A percentile compares a stretch with the other conserved stretches of the same genome.
Conservation (phyloP, 257 asterid species). For the Ilex aquifolium region DNA sequence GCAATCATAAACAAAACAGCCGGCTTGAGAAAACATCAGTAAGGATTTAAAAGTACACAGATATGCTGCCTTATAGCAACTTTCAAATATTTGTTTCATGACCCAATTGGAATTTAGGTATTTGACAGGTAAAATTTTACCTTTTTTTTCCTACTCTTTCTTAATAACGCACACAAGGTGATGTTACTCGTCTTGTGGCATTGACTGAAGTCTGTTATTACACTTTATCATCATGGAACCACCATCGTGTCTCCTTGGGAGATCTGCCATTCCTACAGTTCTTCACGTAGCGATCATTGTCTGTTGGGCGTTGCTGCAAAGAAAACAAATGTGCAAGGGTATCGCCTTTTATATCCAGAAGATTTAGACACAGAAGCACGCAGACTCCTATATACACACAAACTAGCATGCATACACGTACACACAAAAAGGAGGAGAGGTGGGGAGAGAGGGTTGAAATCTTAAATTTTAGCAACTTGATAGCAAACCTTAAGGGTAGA, state of each 20-base stretch:
- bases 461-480: neutral
- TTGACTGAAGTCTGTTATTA: slow-evolving; percentile 23
- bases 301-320: slow-evolving; percentile 90
- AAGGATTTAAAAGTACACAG: too few species aligned
- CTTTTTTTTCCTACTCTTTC: slow-evolving; percentile 6
- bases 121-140: too few species aligned
- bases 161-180: slow-evolving; percentile 12
- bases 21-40: too few species aligned
- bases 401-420: neutral
- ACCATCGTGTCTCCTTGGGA: slow-evolving; percentile 99
- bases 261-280: slow-evolving; percentile 88
- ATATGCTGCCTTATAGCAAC: too few species aligned
- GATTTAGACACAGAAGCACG: too few species aligned
- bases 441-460: too few species aligned
- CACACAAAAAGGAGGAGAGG: neutral
- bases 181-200: slow-evolving; percentile 13
- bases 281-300: slow-evolving; percentile 96
- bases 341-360: too few species aligned
- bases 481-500: slow-evolving; percentile 70
- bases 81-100: too few species aligned
- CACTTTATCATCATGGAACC: slow-evolving; percentile 99
- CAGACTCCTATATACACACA: too few species aligned
- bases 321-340: neutral
- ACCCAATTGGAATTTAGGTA: too few species aligned
- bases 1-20: too few species aligned